Base-by-base conservation (phyloP, 2,329 filamentous ascomycete genomes). In the Sporothrix sp. region DNA sequence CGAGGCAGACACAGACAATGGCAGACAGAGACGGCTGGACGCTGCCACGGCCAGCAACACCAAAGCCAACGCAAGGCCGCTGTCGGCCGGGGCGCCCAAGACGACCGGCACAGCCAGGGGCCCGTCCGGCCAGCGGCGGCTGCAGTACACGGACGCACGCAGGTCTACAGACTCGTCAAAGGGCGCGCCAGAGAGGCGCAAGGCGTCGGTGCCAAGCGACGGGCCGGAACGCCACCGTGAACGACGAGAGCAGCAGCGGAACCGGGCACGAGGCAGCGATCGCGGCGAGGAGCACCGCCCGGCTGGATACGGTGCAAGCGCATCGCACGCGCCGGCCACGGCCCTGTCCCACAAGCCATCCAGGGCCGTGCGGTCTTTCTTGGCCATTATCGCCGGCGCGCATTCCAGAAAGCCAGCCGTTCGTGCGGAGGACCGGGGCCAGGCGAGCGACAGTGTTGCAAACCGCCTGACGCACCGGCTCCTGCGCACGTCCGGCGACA, bases 201-300 rank as follows among this genome's bases (percentile, higher is more conserved):
- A 32, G 20, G 30, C 8, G 16, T 5, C 9, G 2, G 43, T 11
- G 13, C 43, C 7, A 4, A 27, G 25, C 20, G 50, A 37, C 9
- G 16, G 30, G 16, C 43, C 33, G 6, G 38, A 33, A 32, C 52
- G 21, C 6, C 48, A 46, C 10, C 39, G 51, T 23, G 52, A 52
- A 32, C 40, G 50, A 5, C 52, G 51, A 7, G 52, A 53, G 21
- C 48, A 27, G 6, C 23, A 44, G 18, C 49, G 50, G 14, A 33
- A 7, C 13, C 25, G 28, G 4, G 35, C 30, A 11, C 39, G 23
- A 1, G 18, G 32, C 39, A 20, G 40, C n/a, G 21, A 16, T 3
- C 39, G 46, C 7, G 27, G n/a, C n/a, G n/a, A n/a, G n/a, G n/a
- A n/a, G n/a, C n/a, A n/a, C n/a, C n/a, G n/a, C n/a, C n/a, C n/a